A percentile compares a stretch with the other conserved stretches of the same genome.
Conservation (phyloP, 176 grass and related monocot species). For the Avena insularis region DNA sequence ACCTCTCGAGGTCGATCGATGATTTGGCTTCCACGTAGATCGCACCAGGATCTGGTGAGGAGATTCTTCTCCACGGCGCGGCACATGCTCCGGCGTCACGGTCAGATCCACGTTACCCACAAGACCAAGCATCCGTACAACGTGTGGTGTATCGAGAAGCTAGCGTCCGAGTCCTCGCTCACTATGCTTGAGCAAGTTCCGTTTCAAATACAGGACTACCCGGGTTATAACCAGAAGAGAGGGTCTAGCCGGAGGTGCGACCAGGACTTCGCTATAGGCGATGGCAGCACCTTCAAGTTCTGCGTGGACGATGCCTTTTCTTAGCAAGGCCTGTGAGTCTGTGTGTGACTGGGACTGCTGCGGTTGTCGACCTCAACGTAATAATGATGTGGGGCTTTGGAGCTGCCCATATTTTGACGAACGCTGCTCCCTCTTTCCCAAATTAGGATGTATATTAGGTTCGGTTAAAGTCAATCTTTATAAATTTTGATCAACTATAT, state of each 20-base stretch:
- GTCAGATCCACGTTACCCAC: constrained; percentile 69
- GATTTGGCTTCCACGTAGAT: neutral
- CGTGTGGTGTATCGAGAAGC: constrained; percentile 47
- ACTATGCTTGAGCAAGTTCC: constrained; percentile 9
- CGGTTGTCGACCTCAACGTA: no score
- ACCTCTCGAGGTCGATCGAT: neutral
- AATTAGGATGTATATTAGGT: no score
- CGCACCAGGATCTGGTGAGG: constrained; percentile 45
- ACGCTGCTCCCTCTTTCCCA: no score
- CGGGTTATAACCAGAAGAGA: constrained; percentile 68
- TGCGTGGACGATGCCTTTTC: no score
- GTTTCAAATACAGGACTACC: constrained; percentile 58
- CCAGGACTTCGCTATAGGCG: constrained; percentile 41
- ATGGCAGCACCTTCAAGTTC: constrained; percentile 15
- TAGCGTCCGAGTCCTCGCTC: constrained; percentile 47
- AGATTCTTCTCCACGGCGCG: constrained; percentile 49
- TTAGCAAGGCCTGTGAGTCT: no score
- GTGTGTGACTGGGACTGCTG: no score
- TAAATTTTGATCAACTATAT: no score
- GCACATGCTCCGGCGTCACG: constrained; percentile 39
- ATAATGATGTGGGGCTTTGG: no score
- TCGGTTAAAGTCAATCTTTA: no score
- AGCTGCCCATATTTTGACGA: no score
- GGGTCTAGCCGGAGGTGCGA: constrained; percentile 53
- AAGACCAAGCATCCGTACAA: constrained; percentile 38